Conservation (phyloP, 108 stramenopile species). For the Cyclotella cryptica region DNA sequence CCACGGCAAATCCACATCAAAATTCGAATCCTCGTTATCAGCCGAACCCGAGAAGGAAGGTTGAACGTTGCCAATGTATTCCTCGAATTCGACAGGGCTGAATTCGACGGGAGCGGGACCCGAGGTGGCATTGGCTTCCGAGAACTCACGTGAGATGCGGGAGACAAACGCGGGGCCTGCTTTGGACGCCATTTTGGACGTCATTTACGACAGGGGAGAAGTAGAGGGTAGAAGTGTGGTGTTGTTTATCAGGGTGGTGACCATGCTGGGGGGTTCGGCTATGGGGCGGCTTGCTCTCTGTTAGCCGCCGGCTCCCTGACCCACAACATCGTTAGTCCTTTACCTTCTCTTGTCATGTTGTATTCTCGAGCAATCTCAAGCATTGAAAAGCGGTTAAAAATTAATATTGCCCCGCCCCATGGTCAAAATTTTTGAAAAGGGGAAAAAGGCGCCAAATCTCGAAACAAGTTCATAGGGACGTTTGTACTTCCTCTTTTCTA, state of each 20-base stretch:
- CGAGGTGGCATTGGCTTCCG: neutral
- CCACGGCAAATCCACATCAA: neutral
- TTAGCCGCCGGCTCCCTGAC: too few relatives aligned
- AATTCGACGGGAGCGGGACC: neutral
- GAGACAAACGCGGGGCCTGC: neutral
- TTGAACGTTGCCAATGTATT: conserved; percentile 15
- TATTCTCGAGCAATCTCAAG: neutral
- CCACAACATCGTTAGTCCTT: too few relatives aligned
- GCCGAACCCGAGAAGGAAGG: neutral
- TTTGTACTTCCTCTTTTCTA: too few relatives aligned
- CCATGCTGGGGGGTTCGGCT: too few relatives aligned
- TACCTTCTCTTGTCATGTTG: too few relatives aligned
- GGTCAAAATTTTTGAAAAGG: neutral
- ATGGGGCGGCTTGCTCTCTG: too few relatives aligned
- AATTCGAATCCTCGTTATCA: neutral
- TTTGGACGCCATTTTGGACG: neutral
- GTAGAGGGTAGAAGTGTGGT: too few relatives aligned
- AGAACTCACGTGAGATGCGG: conserved; percentile 5
- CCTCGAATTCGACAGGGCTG: conserved; percentile 12
- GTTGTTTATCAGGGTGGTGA: too few relatives aligned
- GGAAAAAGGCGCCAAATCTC: too few relatives aligned
- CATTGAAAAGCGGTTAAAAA: neutral
- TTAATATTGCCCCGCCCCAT: neutral
- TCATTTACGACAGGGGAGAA: too few relatives aligned
- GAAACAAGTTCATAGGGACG: too few relatives aligned